Base-by-base conservation (phyloP, 2,329 filamentous ascomycete genomes). In the Colletotrichum orbiculare region DNA sequence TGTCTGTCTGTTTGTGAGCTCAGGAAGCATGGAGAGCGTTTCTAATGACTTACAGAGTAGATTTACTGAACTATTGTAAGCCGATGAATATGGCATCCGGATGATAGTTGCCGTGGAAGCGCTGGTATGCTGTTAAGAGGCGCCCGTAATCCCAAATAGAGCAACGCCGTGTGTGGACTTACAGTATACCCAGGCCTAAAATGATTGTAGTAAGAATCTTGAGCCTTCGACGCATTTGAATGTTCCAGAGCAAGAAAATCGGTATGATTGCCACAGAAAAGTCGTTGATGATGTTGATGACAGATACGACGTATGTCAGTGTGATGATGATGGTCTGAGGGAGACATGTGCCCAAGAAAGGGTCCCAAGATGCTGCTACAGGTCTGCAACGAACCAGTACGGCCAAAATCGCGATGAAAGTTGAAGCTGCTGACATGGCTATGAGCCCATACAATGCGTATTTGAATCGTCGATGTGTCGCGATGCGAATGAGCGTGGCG, bases 241-340 rank as follows among this genome's bases (percentile, higher is more conserved):
- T 47, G 2, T 72, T 70, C 57, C 71, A 72, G 0, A 75, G 56
- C 34, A 75, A 41, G 2, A 75, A 68, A 4, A 75, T 58, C 0
- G 71, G 55, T 3, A 76, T 67, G 1, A 72, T 70, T 0, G 61
- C 60, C 3, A 75, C 48, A 0, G 60, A 64, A 53, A 71, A 70
- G 37, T 77, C 75, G 0, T 74, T 75, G 1, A 74, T 25, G 1
- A 77, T 73, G 33, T 77, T 76, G 13, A 69, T 64, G 2, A 68
- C 66, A 0, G 73, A 76, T 9, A 73, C 71, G 13, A 71, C 71
- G 1, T 72, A 75, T 0, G 70, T 73, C 68, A 75, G 72, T 45
- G 73, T 71, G 1, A 62, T 72, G 8, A 68, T 69, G 41, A 69
- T 64, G 0, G 46, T 57, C 4, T 61, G 50, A 15, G 72, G 63